phyloP scores from a whole-genome alignment of 2,329 filamentous ascomycete genomes.

The Aspergillus transmontanensis region DNA sequence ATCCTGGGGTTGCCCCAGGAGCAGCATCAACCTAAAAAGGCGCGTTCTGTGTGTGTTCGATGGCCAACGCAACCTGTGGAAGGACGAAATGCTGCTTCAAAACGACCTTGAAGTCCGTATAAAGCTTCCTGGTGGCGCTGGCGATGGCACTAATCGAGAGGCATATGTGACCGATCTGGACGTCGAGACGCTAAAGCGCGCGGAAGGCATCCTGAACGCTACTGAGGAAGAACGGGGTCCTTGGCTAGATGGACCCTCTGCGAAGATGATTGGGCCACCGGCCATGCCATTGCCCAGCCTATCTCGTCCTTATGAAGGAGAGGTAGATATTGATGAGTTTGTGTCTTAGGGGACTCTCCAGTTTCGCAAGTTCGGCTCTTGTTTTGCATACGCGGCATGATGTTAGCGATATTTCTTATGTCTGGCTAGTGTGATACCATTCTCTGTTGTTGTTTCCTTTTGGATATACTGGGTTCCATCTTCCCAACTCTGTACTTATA shows the following conservation, averaged over 20 bases:
- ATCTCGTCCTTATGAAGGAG: slow-evolving; percentile 29
- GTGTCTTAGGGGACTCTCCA: slow-evolving; percentile 26
- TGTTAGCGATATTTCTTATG: slow-evolving; percentile 17
- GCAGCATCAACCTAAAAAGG: slow-evolving; percentile 98
- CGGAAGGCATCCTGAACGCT: slow-evolving; percentile 78
- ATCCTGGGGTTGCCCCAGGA: slow-evolving; percentile 88
- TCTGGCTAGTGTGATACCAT: slow-evolving; percentile 26
- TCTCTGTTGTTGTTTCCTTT: slow-evolving; percentile 10
- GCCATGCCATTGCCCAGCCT: slow-evolving; percentile 35
- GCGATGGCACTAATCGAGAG: slow-evolving; percentile 80
- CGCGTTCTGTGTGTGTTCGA: slow-evolving; percentile 92
- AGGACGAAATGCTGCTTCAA: slow-evolving; percentile 99
- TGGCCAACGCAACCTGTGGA: slow-evolving; percentile 82
- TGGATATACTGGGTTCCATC: not conserved
- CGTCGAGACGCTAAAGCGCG: slow-evolving; percentile 82
- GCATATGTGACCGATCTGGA: slow-evolving; percentile 92
- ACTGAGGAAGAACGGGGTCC: slow-evolving; percentile 85
- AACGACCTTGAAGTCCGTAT: slow-evolving; percentile 92
- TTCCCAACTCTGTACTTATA: slow-evolving; percentile 8
- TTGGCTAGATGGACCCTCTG: slow-evolving; percentile 58
- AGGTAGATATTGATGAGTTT: slow-evolving; percentile 39
- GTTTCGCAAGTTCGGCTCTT: slow-evolving; percentile 10
- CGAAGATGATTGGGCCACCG: slow-evolving; percentile 39
- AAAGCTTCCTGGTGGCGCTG: slow-evolving; percentile 71
- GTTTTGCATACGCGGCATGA: slow-evolving; percentile 27